These are phyloP conservation scores for Phylloporus sp. DNA, from an alignment of 1,284 basidiomycete species.

Conservation along the genomic window DNA sequence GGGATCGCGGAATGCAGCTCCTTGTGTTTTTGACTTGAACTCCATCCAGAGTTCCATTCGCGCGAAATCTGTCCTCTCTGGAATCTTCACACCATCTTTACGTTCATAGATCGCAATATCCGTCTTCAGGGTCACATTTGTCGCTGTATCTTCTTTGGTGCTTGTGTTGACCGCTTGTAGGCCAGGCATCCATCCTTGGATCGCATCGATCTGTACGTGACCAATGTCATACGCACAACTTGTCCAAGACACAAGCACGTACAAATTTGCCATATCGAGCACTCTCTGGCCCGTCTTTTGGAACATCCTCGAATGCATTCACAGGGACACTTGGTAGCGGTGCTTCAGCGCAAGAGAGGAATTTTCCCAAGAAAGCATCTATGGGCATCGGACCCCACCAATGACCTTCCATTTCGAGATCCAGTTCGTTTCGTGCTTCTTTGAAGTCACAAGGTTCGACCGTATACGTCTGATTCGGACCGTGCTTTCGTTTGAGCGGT, in stretches of 20 bases:
- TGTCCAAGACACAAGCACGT: not conserved
- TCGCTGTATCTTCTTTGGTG: not conserved
- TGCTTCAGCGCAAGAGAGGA: not conserved
- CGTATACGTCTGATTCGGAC: not conserved
- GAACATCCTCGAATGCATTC: constrained; percentile 6
- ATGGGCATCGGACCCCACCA: constrained; percentile 6
- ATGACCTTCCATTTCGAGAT: not conserved
- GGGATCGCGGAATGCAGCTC: not conserved
- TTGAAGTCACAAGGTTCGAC: not conserved
- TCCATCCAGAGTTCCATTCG: constrained; percentile 1
- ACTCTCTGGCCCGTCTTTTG: not conserved
- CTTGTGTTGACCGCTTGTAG: constrained; percentile 5
- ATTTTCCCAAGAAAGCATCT: not conserved
- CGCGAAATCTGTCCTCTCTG: not conserved
- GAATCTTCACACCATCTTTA: not conserved
- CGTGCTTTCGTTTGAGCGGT: not conserved
- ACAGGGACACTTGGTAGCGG: not conserved
- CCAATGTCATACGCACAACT: not conserved
- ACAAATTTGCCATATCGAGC: constrained; percentile 1
- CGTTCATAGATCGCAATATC: constrained; percentile 3
- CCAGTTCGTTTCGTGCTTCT: not conserved
- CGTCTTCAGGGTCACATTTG: not conserved
- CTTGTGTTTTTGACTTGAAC: not conserved
- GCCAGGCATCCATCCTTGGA: constrained; percentile 2
- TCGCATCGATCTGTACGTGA: not conserved